Base-by-base conservation (phyloP, 2,329 filamentous ascomycete species). In the Cordyceps javanica region DNA sequence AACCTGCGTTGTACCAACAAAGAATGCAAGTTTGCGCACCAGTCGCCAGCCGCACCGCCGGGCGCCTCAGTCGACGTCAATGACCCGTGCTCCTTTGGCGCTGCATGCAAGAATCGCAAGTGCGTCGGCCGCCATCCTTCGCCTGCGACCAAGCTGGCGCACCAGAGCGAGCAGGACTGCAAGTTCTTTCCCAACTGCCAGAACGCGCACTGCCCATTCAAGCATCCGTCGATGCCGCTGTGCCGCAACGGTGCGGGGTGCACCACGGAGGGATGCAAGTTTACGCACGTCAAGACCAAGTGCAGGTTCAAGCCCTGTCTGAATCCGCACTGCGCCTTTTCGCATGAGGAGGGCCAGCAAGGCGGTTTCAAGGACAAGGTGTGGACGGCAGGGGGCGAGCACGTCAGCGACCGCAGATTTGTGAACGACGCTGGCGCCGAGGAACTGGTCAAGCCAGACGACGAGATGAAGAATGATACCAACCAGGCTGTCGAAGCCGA, bases 211-310 rank as follows among this genome's bases (percentile, higher is more conserved):
- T 99, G 94, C 69, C 84, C 89, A 1, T 99, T 97, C 79, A 88
- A 87, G 71, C 94, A 99, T 69, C 91, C 91, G 0, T 82, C 81
- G 28, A 90, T 91, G 82, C 90, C 91, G 7, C 80, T 90, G 25
- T 99, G 94, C 77, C 87, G 90, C 59, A 97, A 97, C 69, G 94
- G 94, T 28, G 89, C 88, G 49, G 90, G 93, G 69, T 99, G 94
- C 78, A 86, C 86, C 36, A 85, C 84, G 4, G 76, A 86, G 13
- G 85, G 86, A 60, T 99, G 94, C 82, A 91, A 91, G 65, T 99
- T 96, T 69, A 92, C 90, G 13, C 94, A 99, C 74, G 76, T 89
- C 64, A 86, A 87, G 70, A 89, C 87, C 49, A 82, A 88, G 71
- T 99, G 94, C 85, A 91, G 86, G 70, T 97, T 89, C 75, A 92